Percentiles rank a stretch among this genome's conserved stretches.
Conservation (phyloP, 2,329 filamentous ascomycete genomes). For the Colletotrichum viniferum region DNA sequence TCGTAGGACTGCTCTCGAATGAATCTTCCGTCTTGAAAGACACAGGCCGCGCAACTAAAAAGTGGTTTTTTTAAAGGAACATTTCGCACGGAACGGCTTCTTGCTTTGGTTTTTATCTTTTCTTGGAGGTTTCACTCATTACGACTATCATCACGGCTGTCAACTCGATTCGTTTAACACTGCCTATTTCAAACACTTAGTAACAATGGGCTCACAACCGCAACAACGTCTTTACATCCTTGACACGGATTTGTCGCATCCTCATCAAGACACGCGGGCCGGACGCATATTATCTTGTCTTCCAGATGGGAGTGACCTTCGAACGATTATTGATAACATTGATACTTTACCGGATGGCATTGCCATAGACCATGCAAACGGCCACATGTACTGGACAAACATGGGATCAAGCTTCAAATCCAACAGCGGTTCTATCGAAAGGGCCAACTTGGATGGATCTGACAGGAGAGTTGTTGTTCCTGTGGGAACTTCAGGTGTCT, state of each 20-base stretch:
- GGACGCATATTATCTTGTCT: slow-evolving; percentile 2
- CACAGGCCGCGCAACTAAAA: neutral
- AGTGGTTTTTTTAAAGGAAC: neutral
- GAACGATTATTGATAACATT: neutral
- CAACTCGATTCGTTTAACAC: neutral
- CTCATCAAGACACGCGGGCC: neutral
- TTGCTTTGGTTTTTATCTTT: neutral
- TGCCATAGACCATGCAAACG: neutral
- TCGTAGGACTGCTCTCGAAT: neutral
- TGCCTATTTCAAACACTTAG: neutral
- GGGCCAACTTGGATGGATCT: neutral
- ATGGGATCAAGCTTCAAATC: slow-evolving; percentile 4
- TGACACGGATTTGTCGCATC: neutral
- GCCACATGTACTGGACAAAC: slow-evolving; percentile 13
- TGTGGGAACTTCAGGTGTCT: neutral
- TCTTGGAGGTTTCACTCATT: neutral
- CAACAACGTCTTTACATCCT: slow-evolving; percentile 7
- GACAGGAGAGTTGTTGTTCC: neutral
- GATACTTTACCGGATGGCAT: neutral
- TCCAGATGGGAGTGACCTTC: neutral
- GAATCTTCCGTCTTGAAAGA: neutral
- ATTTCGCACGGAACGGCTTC: neutral
- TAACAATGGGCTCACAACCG: neutral
- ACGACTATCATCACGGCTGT: neutral
- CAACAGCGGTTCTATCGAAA: slow-evolving; percentile 1